A percentile compares a stretch with the other conserved stretches of the same genome.
These are phyloP conservation scores for Podila epigama DNA, from an alignment of 192 early-diverging fungal genomes.

Conservation along the genomic window DNA sequence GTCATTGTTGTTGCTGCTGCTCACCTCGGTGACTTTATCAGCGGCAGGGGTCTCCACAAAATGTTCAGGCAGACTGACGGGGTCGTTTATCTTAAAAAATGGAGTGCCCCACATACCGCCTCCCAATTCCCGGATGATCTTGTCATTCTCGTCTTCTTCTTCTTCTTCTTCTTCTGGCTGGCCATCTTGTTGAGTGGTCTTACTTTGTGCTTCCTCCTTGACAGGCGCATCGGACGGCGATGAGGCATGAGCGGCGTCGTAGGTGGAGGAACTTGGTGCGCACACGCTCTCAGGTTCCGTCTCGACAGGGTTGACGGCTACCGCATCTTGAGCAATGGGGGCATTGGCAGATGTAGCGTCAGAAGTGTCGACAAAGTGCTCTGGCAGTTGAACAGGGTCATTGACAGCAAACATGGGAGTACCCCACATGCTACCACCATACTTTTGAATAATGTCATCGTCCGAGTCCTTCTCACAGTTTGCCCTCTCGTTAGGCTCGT, in stretches of 20 bases:
- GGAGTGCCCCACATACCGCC: background rate
- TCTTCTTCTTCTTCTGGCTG: background rate
- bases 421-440: conserved; percentile 32
- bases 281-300: too few relatives aligned
- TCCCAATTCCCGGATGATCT: conserved; percentile 11
- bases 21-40: background rate
- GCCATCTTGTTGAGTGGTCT: too few relatives aligned
- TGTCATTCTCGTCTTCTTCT: conserved; percentile 32
- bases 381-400: conserved; percentile 19
- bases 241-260: too few relatives aligned
- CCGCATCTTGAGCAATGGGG: background rate
- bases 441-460: conserved; percentile 25
- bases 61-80: background rate
- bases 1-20: background rate
- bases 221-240: too few relatives aligned
- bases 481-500: too few relatives aligned
- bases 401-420: conserved; percentile 27
- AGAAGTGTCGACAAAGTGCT: conserved; percentile 18
- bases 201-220: too few relatives aligned
- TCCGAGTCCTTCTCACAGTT: conserved; percentile 37
- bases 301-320: too few relatives aligned
- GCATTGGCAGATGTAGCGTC: background rate
- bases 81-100: background rate
- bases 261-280: too few relatives aligned
- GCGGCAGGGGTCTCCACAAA: conserved; percentile 5